Percentiles rank a stretch among this genome's conserved stretches.
These are phyloP conservation scores for Neopestalotiopsis clavispora DNA, from an alignment of 2,329 filamentous ascomycete genomes.

Conservation along the genomic window DNA sequence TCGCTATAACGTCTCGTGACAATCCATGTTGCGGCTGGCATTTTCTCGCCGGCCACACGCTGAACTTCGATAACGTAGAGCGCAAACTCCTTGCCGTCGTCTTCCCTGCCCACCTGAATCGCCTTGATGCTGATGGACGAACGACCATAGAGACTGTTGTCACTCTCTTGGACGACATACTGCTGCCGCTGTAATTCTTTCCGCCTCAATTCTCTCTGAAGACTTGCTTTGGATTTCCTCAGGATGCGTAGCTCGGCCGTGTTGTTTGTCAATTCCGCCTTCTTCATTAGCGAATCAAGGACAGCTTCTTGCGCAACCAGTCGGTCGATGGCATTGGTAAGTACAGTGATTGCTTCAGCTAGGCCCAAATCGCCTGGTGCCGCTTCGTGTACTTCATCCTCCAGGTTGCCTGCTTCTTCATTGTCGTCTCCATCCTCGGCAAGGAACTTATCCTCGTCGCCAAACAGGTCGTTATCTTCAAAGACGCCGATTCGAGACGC, in stretches of 20 bases:
- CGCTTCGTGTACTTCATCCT: slow-evolving; percentile 90
- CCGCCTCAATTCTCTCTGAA: slow-evolving; percentile 88
- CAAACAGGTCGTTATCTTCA: slow-evolving; percentile 89
- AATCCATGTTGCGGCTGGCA: slow-evolving; percentile 94
- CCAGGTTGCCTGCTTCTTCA: slow-evolving; percentile 60
- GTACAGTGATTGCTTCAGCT: slow-evolving; percentile 85
- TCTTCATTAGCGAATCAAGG: slow-evolving; percentile 87
- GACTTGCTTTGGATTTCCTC: slow-evolving; percentile 89
- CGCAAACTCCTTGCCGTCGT: slow-evolving; percentile 91
- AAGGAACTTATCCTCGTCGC: slow-evolving; percentile 82
- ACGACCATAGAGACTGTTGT: slow-evolving; percentile 93
- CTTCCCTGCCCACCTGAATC: slow-evolving; percentile 89
- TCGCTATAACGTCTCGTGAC: slow-evolving; percentile 95
- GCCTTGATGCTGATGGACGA: slow-evolving; percentile 89
- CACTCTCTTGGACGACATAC: slow-evolving; percentile 96
- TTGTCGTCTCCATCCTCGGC: slow-evolving; percentile 85
- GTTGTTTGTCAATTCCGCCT: slow-evolving; percentile 97
- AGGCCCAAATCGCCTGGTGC: slow-evolving; percentile 92
- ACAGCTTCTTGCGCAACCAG: slow-evolving; percentile 87
- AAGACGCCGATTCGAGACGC: slow-evolving; percentile 92
- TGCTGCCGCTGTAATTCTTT: slow-evolving; percentile 97
- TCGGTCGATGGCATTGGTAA: slow-evolving; percentile 91
- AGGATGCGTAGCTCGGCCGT: slow-evolving; percentile 90
- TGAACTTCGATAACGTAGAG: slow-evolving; percentile 93
- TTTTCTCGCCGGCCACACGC: slow-evolving; percentile 88